These are phyloP conservation scores for Aspergillus asperescens DNA, from an alignment of 495 filamentous ascomycete genomes.

Conservation along the genomic window DNA sequence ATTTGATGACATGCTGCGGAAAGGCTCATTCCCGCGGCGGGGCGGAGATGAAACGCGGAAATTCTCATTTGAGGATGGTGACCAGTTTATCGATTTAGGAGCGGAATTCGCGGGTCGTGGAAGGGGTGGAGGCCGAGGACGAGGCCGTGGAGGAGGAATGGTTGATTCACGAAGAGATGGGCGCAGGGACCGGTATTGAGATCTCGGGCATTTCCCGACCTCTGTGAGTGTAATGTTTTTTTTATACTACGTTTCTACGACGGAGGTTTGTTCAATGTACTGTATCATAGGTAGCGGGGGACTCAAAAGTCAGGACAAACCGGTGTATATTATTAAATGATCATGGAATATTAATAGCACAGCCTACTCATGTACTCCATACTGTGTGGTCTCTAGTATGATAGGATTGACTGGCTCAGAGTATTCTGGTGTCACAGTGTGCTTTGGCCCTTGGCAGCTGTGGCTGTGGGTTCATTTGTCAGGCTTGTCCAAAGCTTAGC, in stretches of 20 bases:
- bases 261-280: neutral
- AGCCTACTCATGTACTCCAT: too few species aligned
- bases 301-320: neutral
- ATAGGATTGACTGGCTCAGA: neutral
- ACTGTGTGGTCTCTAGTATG: neutral
- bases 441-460: conserved; percentile 4
- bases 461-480: neutral
- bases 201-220: neutral
- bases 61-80: conserved; percentile 72
- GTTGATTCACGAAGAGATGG: conserved; percentile 29
- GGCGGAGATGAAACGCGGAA: conserved; percentile 62
- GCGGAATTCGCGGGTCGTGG: conserved; percentile 51
- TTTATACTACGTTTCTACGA: neutral
- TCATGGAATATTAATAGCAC: neutral
- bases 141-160: conserved; percentile 32
- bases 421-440: too few species aligned
- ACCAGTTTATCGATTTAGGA: conserved; percentile 68
- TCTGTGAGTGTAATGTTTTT: neutral
- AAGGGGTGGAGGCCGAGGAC: conserved; percentile 29
- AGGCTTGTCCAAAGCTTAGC: conserved; percentile 15
- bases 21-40: conserved; percentile 41
- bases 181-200: conserved; percentile 21
- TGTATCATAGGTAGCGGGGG: neutral
- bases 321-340: neutral
- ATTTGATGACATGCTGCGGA: conserved; percentile 49